Conservation (phyloP, 2,329 filamentous ascomycete genomes). For the Trichoderma koningii region DNA sequence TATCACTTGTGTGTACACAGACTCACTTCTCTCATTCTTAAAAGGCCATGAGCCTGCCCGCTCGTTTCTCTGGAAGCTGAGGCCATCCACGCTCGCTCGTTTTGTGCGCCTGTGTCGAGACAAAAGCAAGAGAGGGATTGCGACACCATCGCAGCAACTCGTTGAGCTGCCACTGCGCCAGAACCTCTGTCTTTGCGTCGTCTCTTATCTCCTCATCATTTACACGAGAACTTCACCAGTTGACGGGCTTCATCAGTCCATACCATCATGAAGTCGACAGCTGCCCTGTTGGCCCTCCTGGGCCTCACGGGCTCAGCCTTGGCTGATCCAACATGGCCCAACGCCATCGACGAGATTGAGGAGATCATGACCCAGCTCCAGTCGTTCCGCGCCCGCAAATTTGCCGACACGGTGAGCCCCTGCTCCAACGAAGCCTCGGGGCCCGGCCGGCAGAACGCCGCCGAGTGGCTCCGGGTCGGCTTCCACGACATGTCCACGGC, state of each 20-base stretch:
- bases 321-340: slow-evolving; percentile 63
- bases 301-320: slow-evolving; percentile 40
- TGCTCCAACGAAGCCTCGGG: slow-evolving; percentile 57
- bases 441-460: slow-evolving; percentile 58
- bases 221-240: not conserved
- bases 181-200: not conserved
- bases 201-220: not conserved
- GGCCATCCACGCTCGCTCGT: slow-evolving; percentile 18
- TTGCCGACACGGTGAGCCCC: slow-evolving; percentile 59
- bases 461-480: slow-evolving; percentile 62
- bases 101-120: slow-evolving; percentile 4
- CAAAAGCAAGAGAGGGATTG: not conserved
- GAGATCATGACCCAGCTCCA: slow-evolving; percentile 63
- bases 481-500: slow-evolving; percentile 65
- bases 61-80: not conserved
- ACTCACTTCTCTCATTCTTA: not conserved
- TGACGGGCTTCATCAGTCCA: not conserved
- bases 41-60: slow-evolving; percentile 17
- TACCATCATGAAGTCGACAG: slow-evolving; percentile 31
- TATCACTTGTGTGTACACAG: no score
- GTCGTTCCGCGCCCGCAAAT: slow-evolving; percentile 56
- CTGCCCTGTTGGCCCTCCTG: slow-evolving; percentile 41
- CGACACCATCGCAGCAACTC: not conserved
- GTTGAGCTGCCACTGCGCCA: not conserved
- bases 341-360: slow-evolving; percentile 61